Conservation (phyloP, 345 rosid species). For the Syzygium grande region DNA sequence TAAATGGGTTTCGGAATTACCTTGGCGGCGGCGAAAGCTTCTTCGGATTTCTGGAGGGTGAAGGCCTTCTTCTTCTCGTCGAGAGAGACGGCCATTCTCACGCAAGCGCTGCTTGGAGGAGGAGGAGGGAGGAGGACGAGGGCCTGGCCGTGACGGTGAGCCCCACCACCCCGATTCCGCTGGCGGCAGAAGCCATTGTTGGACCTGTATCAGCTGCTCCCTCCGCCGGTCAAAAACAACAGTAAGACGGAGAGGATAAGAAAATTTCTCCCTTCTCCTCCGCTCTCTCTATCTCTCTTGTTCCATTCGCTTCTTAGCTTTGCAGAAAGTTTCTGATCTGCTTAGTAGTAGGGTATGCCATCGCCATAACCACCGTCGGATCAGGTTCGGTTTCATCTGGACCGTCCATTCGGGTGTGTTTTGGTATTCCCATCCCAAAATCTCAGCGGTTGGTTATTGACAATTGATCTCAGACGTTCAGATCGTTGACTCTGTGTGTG, state of each 20-base stretch:
- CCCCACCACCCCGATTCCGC: not conserved
- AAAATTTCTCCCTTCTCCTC: not conserved
- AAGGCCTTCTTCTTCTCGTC: slow-evolving; percentile 20
- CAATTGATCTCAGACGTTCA: no score
- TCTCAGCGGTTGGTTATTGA: no score
- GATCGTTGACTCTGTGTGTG: no score
- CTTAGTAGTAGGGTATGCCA: no score
- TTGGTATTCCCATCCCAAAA: no score
- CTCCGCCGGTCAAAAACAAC: not conserved
- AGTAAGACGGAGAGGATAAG: not conserved
- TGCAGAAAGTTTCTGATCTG: no score
- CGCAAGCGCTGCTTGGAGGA: not conserved
- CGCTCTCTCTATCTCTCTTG: not conserved
- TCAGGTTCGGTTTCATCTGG: no score
- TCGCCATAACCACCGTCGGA: no score
- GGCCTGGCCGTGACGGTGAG: not conserved
- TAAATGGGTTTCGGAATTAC: slow-evolving; percentile 6
- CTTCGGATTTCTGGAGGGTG: slow-evolving; percentile 67
- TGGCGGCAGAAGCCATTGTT: not conserved
- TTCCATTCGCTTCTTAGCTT: not conserved
- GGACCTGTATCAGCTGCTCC: not conserved
- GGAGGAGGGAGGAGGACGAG: not conserved
- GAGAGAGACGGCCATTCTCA: slow-evolving; percentile 37
- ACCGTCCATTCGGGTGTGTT: no score
- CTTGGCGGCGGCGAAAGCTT: slow-evolving; percentile 81